Conservation (phyloP, 1,139 yeast genomes). For the Pneumocystis carinii region DNA sequence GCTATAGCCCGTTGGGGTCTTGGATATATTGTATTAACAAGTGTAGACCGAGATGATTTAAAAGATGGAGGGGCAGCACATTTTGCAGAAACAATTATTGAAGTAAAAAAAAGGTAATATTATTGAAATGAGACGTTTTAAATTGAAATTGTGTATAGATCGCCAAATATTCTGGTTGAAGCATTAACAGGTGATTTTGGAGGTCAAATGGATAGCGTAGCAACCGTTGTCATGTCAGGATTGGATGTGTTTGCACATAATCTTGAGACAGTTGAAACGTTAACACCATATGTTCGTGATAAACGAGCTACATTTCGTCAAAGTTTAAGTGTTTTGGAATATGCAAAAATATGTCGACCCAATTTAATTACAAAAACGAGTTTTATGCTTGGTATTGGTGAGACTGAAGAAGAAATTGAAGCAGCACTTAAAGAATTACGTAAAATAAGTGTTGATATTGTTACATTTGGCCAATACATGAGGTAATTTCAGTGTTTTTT, state of each 20-base stretch:
- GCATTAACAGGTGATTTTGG: conserved; percentile 90
- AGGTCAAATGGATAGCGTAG: conserved; percentile 74
- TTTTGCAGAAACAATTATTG: conserved; percentile 70
- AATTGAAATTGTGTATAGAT: conserved; percentile 18
- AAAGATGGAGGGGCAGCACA: conserved; percentile 88
- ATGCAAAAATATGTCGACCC: conserved; percentile 69
- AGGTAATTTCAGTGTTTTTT: conserved; percentile 25
- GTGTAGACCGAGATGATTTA: conserved; percentile 94
- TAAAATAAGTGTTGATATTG: conserved; percentile 70
- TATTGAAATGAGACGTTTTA: neutral
- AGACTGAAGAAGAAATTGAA: conserved; percentile 74
- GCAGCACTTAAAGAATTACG: conserved; percentile 55
- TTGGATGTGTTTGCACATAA: conserved; percentile 96
- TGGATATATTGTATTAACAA: conserved; percentile 92
- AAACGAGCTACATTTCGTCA: conserved; percentile 92
- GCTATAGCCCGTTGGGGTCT: conserved; percentile 97
- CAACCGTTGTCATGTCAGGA: conserved; percentile 68
- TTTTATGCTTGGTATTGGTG: conserved; percentile 93
- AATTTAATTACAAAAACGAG: conserved; percentile 81
- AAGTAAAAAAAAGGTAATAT: conserved; percentile 50
- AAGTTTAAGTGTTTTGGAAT: conserved; percentile 56
- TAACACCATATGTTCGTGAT: conserved; percentile 91
- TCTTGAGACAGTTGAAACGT: conserved; percentile 85
- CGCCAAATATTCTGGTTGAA: conserved; percentile 85
- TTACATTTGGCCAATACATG: conserved; percentile 98